A percentile compares a stretch with the other conserved stretches of the same genome.
Conservation (phyloP, 2,329 filamentous ascomycete species). For the Orbilia brochopaga region DNA sequence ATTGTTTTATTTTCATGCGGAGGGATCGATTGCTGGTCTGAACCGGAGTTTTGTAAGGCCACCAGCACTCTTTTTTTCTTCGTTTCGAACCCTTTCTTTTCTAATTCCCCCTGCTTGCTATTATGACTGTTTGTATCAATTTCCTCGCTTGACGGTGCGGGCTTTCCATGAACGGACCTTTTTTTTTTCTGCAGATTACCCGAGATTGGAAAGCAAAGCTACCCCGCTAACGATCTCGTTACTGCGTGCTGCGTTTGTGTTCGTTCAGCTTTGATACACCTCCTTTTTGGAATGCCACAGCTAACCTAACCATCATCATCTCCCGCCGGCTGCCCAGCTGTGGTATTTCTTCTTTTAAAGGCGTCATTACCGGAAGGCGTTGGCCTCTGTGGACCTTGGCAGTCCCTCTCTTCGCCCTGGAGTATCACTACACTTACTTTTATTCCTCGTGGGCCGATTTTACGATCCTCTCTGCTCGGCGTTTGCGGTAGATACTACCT, state of each 20-base stretch:
- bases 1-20: slow-evolving; percentile 23
- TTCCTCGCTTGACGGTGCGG: slow-evolving; percentile 27
- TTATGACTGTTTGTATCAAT: slow-evolving; percentile 8
- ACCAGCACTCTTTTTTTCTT: slow-evolving; percentile 4
- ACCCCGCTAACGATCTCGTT: slow-evolving; percentile 41
- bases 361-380: slow-evolving; percentile 17
- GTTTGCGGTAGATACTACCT: background rate
- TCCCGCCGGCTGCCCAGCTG: slow-evolving; percentile 14
- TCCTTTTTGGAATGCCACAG: slow-evolving; percentile 48
- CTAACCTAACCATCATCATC: slow-evolving; percentile 32
- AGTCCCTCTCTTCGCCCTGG: too few relatives aligned
- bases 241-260: slow-evolving; percentile 26
- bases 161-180: slow-evolving; percentile 25
- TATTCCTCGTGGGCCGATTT: background rate
- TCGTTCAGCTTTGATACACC: slow-evolving; percentile 43
- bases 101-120: background rate
- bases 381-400: background rate
- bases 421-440: too few relatives aligned
- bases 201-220: slow-evolving; percentile 48
- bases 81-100: background rate
- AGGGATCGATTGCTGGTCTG: slow-evolving; percentile 31
- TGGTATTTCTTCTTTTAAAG: slow-evolving; percentile 9
- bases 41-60: slow-evolving; percentile 6
- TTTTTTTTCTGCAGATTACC: slow-evolving; percentile 47
- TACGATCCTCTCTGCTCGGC: background rate